A percentile compares a stretch with the other conserved stretches of the same genome.
phyloP scores from a whole-genome alignment of 2,329 filamentous ascomycete species.

The Epichloe coenophiala region DNA sequence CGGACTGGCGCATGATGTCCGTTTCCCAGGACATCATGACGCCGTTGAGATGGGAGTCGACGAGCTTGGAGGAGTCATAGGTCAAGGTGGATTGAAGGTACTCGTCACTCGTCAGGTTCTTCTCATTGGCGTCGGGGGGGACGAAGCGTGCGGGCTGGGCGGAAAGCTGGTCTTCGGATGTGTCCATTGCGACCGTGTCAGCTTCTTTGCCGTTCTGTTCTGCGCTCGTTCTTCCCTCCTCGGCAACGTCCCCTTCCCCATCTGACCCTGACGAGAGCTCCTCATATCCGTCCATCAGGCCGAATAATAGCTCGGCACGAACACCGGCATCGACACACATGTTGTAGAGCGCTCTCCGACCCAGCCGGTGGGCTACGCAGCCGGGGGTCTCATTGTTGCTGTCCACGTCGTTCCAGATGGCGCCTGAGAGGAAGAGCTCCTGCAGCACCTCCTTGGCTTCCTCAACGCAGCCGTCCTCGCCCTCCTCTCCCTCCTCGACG shows the following conservation, averaged over 20 bases:
- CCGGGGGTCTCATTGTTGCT: conserved; percentile 78
- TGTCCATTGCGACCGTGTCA: conserved; percentile 14
- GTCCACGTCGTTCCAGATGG: conserved; percentile 96
- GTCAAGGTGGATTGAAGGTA: conserved; percentile 57
- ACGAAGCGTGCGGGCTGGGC: conserved; percentile 11
- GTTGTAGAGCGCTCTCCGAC: conserved; percentile 59
- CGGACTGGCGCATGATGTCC: conserved; percentile 69
- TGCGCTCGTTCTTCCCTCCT: conserved; percentile 14
- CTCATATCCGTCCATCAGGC: conserved; percentile 71
- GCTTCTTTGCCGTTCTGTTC: conserved; percentile 14
- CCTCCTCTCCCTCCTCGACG: conserved; percentile 13
- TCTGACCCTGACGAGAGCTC: conserved; percentile 47
- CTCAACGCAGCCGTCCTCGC: conserved; percentile 33
- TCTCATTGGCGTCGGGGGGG: conserved; percentile 23
- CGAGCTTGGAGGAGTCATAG: conserved; percentile 51
- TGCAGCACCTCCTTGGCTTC: conserved; percentile 55
- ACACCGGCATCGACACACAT: conserved; percentile 82
- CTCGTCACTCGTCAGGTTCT: conserved; percentile 46
- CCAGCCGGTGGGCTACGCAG: conserved; percentile 63
- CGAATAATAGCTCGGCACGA: conserved; percentile 75
- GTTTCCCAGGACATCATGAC: conserved; percentile 95
- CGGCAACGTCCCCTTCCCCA: conserved; percentile 26
- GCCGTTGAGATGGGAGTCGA: conserved; percentile 65
- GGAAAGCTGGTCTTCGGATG: conserved; percentile 15
- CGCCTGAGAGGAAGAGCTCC: conserved; percentile 72